phyloP scores from a whole-genome alignment of 176 grass and related monocot genomes.

The Oryza australiensis region DNA sequence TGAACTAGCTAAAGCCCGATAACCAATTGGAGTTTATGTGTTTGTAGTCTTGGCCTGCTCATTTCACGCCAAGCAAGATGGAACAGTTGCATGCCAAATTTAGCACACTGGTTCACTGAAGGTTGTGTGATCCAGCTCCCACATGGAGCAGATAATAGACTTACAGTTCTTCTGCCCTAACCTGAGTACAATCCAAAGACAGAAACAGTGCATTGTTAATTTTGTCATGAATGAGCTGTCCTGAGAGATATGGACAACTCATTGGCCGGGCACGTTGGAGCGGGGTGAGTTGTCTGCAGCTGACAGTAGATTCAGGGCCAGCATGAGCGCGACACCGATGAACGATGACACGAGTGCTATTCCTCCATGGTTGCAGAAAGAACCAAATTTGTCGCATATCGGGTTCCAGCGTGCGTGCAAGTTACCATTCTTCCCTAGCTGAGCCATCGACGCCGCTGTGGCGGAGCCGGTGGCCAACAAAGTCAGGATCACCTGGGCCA shows the following conservation, averaged over 20 bases:
- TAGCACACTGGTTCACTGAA: constrained; percentile 13
- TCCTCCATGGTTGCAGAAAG: constrained; percentile 72
- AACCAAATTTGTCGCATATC: constrained; percentile 66
- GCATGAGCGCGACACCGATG: constrained; percentile 48
- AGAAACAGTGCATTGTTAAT: constrained; percentile 34
- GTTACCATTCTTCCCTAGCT: constrained; percentile 83
- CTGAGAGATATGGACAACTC: constrained; percentile 38
- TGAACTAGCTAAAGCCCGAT: neutral
- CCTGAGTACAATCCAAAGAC: constrained; percentile 27
- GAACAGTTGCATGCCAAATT: constrained; percentile 13
- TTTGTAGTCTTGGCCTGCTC: constrained; percentile 25
- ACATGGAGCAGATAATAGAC: neutral
- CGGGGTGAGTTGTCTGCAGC: constrained; percentile 25
- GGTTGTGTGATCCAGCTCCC: constrained; percentile 25
- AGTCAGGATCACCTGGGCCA: constrained; percentile 55
- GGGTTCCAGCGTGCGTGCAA: constrained; percentile 82
- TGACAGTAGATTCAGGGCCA: constrained; percentile 53
- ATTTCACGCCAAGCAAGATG: constrained; percentile 41
- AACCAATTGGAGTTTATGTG: constrained; percentile 33
- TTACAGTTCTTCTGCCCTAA: constrained; percentile 15
- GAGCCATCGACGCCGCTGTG: constrained; percentile 59
- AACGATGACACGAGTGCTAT: constrained; percentile 57
- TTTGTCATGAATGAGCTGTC: constrained; percentile 35
- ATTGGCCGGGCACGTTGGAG: constrained; percentile 19
- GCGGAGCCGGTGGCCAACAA: constrained; percentile 62